Percentiles rank a stretch among this genome's conserved stretches.
These are phyloP conservation scores for Gryganskiella cystojenkinii DNA, from an alignment of 192 early-diverging fungal genomes.

Conservation along the genomic window DNA sequence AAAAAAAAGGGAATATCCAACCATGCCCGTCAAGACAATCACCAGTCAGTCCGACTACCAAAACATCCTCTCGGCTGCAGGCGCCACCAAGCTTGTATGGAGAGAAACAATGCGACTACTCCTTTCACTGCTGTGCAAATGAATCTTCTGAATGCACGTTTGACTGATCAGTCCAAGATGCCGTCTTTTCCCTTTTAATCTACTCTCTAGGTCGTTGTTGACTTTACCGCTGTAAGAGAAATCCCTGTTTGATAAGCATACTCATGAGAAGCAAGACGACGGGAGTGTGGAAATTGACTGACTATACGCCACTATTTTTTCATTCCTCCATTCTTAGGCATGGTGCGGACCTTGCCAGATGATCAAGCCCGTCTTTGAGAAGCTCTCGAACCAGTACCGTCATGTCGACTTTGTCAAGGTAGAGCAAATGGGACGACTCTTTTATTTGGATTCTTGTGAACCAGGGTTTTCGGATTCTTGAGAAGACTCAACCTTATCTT, in stretches of 20 bases:
- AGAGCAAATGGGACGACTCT: conserved; percentile 1
- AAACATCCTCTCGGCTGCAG: conserved; percentile 33
- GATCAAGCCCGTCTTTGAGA: conserved; percentile 64
- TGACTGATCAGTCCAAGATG: background rate
- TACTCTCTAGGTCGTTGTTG: conserved; percentile 60
- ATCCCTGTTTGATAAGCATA: conserved; percentile 7
- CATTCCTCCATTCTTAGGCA: conserved; percentile 7
- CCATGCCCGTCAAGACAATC: conserved; percentile 48
- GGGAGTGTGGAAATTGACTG: too few species aligned
- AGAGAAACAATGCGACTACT: background rate
- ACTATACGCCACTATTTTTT: too few species aligned
- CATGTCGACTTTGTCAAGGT: conserved; percentile 66
- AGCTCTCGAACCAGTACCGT: conserved; percentile 58
- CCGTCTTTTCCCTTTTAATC: background rate
- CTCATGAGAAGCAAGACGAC: too few species aligned
- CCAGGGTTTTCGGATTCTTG: too few species aligned
- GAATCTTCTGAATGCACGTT: background rate
- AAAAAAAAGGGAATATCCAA: background rate
- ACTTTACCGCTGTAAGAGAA: conserved; percentile 60
- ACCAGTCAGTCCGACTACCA: conserved; percentile 46
- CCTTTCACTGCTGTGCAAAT: background rate
- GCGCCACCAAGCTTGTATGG: conserved; percentile 36
- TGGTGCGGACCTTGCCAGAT: conserved; percentile 63
- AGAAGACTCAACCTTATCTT: background rate
- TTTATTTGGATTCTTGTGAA: background rate